Evolutionary conservation across 1,139 yeast species (phyloP), one percentile per base, ranked within the genome.

Genomic region (Zygosaccharomyces sapae): DNA sequence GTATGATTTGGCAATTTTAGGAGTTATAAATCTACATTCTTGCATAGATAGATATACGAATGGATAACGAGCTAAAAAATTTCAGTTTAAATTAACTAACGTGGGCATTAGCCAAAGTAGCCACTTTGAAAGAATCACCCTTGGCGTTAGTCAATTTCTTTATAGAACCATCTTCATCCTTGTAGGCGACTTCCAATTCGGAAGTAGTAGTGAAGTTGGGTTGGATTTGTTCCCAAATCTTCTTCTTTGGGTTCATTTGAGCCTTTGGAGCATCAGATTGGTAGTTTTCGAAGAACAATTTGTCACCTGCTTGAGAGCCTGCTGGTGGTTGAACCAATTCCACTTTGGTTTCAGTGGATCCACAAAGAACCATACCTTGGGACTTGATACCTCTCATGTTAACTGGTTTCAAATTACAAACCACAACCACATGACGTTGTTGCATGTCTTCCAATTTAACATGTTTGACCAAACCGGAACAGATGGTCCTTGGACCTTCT

Each of bases 221-320:
- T 75, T 94, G 98, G 56, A 87, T 75, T 45, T 90, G 77, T 76
- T 94, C 99, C 92, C 96, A 94, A 55, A 92, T 76, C 79, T 94
- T 94, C 86, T 92, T 94, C 83, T 94, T 94, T 60, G 99, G 98
- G 73, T 92, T 90, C 70, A 94, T 77, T 66, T 84, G 94, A 66
- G 88, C 80, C 70, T 89, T 95, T 56, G 99, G 98, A 48, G 78
- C 79, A 55, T 87, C 87, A 62, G 88, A 83, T 41, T 66, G 66
- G 68, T 74, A 89, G 50, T 87, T 94, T 72, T 89, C 96, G 63
- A 94, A 92, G 78, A 87, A 89, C 56, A 92, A 78, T 75, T 89
- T 89, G 71, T 94, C 98, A 71, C 99, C 99, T 10, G 98, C 82
- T 72, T 87, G 79, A 41, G 96, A 80, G n/a, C 90, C 96, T 36